Evolutionary conservation across 2,329 filamentous ascomycete genomes (phyloP).

Genomic region (Colletotrichum orchidophilum): DNA sequence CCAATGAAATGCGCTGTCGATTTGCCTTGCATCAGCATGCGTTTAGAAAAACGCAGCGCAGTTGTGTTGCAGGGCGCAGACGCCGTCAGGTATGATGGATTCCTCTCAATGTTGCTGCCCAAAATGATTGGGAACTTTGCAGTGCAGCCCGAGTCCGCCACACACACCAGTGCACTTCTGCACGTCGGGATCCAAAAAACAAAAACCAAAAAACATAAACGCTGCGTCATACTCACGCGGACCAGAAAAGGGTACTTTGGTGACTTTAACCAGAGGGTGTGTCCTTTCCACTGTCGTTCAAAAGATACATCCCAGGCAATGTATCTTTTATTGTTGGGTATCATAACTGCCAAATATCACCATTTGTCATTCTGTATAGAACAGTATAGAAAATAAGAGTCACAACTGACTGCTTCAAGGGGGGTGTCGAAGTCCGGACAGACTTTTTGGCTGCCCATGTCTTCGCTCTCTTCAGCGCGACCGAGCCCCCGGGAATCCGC

Average conservation of each 20-base stretch:
- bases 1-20: background rate
- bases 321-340: background rate
- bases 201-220: too few relatives aligned
- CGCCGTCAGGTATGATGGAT: background rate
- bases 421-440: constrained; percentile 5
- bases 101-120: background rate
- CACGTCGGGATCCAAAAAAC: too few relatives aligned
- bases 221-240: background rate
- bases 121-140: background rate
- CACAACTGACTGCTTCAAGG: background rate
- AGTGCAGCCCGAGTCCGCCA: background rate
- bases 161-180: background rate
- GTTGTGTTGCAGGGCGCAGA: background rate
- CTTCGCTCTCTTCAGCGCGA: background rate
- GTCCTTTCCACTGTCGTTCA: background rate
- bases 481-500: background rate
- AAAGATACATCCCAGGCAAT: background rate
- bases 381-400: background rate
- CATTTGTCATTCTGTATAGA: constrained; percentile 2
- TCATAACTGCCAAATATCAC: background rate
- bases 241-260: background rate
- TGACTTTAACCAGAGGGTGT: background rate
- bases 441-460: background rate
- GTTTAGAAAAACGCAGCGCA: background rate
- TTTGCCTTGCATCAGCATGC: background rate